A percentile compares a stretch with the other conserved stretches of the same genome.
phyloP scores from a whole-genome alignment of 805 yeast genomes.

The Teunomyces atbi region DNA sequence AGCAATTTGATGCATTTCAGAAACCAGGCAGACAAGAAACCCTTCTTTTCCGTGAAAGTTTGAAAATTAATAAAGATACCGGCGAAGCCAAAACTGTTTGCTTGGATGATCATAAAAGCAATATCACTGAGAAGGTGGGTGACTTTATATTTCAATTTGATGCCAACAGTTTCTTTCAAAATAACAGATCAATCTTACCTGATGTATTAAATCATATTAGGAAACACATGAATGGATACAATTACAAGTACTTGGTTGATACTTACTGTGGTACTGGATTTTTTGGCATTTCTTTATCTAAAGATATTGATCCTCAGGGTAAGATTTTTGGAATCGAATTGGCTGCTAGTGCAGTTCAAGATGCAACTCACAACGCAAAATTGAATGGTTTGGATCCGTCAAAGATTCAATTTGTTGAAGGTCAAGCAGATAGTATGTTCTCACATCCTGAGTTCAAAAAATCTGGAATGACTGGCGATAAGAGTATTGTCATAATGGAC shows the following conservation, averaged over 20 bases:
- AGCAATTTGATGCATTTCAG: conserved; percentile 6
- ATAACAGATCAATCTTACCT: conserved; percentile 37
- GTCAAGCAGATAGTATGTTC: conserved; percentile 39
- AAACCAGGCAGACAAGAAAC: conserved; percentile 13
- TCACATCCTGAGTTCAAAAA: conserved; percentile 20
- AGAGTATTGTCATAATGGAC: conserved; percentile 41
- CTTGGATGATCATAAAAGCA: conserved; percentile 22
- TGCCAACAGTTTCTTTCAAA: conserved; percentile 42
- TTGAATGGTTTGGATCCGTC: conserved; percentile 32
- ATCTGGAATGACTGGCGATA: conserved; percentile 27
- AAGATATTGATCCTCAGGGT: conserved; percentile 25
- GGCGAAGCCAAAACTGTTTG: conserved; percentile 28
- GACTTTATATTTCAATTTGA: conserved; percentile 38
- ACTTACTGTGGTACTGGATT: conserved; percentile 49
- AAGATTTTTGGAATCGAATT: conserved; percentile 44
- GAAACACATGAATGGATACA: conserved; percentile 15
- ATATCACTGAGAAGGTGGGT: conserved; percentile 35
- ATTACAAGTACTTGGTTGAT: conserved; percentile 33
- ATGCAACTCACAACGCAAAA: conserved; percentile 39
- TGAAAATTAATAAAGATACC: conserved; percentile 26
- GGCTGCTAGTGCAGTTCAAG: conserved; percentile 28
- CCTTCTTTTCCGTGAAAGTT: conserved; percentile 33
- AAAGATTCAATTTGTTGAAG: conserved; percentile 32
- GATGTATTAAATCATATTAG: conserved; percentile 31
- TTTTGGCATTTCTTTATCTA: conserved; percentile 38